These are phyloP conservation scores for Candida tammaniensis DNA, from an alignment of 805 yeast genomes.

Conservation along the genomic window DNA sequence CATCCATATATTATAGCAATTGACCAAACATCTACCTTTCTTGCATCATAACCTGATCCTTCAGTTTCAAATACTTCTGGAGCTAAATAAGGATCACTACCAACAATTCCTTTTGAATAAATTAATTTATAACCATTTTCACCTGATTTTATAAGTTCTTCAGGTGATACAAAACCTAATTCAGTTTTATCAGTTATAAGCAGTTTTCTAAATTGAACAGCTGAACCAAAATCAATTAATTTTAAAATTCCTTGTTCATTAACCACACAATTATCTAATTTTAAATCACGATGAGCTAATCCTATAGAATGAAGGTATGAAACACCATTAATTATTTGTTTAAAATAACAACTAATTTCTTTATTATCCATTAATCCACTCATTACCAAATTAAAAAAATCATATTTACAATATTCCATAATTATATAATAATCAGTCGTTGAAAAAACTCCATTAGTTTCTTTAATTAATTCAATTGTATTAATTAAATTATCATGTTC, in stretches of 20 bases:
- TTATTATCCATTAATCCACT: conserved; percentile 68
- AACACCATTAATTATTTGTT: conserved; percentile 76
- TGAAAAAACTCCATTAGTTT: conserved; percentile 32
- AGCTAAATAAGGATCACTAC: conserved; percentile 93
- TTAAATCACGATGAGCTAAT: conserved; percentile 88
- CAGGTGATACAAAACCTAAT: background rate
- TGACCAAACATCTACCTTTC: conserved; percentile 91
- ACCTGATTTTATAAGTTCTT: conserved; percentile 11
- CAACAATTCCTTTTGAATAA: conserved; percentile 81
- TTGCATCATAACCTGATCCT: conserved; percentile 73
- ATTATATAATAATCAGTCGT: conserved; percentile 56
- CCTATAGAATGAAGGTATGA: conserved; percentile 76
- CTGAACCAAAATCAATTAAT: conserved; percentile 91
- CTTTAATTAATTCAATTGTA: conserved; percentile 76
- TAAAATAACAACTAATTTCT: conserved; percentile 79
- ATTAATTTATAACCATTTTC: conserved; percentile 52
- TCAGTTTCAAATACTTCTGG: conserved; percentile 70
- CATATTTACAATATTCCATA: conserved; percentile 92
- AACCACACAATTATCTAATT: conserved; percentile 91
- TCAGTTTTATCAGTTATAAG: conserved; percentile 3
- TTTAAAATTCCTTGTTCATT: conserved; percentile 71
- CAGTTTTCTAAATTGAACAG: conserved; percentile 75
- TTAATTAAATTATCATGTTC: conserved; percentile 74
- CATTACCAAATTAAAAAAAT: conserved; percentile 92
- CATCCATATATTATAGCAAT: conserved; percentile 90